Evolutionary conservation across 2,329 filamentous ascomycete species (phyloP), one percentile per base, ranked within the genome.

Genomic region (Scytalidium sp.): DNA sequence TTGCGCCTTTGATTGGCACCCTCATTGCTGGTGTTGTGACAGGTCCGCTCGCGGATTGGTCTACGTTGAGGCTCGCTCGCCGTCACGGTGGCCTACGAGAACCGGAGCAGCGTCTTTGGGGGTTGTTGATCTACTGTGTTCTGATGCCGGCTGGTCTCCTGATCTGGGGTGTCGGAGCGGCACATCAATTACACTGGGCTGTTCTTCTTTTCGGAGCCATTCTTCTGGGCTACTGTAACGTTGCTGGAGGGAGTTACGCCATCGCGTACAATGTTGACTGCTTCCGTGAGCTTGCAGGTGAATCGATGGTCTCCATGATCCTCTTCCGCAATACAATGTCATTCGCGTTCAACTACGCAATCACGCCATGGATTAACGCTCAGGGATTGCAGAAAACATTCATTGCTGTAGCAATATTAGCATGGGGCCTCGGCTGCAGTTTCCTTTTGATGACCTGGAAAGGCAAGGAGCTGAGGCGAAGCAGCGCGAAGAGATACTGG

Each of bases 311-410:
- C 6, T 73, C 74, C 1, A 71, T 76, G 8, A 78, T 78, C 32
- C 47, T 78, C 2, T 57, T 59, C 19, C 63, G 75, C 7, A 77
- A 78, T 51, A 75, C 72, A 1, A 70, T 76, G 65, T 68, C 64
- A 25, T 77, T 76, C 52, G 74, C 71, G 9, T 70, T 77, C 32
- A 70, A 69, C 40, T 80, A 81, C 56, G 76, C 77, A 11, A 70
- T 74, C 29, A 74, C 71, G 0, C 72, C 72, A 0, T 75, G 72
- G 72, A 57, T 73, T 3, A 63, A 63, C 11, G 60, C 62, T 1
- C 50, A 70, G 41, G 72, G 72, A 0, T 59, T 65, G 19, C 66
- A 70, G 27, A 68, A 73, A 46, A 70, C 70, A 8, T 75, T 75
- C 39, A 67, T 71, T 9, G 67, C 66, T 6, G 71, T 68, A 0